Conservation (phyloP, 768 basidiomycete species). For the Daedaleopsis sinensis region DNA sequence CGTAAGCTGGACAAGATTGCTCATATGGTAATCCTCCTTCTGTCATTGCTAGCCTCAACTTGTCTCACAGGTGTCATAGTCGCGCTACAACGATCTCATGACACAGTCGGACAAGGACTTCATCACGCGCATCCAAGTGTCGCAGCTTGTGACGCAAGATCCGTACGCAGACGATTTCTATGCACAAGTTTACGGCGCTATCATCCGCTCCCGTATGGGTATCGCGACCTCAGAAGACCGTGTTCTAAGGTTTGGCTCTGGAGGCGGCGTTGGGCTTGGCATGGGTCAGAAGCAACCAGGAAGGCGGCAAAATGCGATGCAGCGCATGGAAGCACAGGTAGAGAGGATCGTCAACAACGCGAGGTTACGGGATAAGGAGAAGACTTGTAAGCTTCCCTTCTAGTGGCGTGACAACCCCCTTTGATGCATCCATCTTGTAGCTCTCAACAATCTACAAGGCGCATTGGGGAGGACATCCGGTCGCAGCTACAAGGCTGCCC, state of each 20-base stretch:
- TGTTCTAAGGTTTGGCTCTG: constrained; percentile 82
- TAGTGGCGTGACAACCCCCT: constrained; percentile 40
- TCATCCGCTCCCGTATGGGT: constrained; percentile 78
- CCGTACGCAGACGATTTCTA: constrained; percentile 99
- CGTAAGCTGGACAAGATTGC: constrained; percentile 85
- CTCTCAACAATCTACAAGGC: constrained; percentile 81
- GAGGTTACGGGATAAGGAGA: constrained; percentile 83
- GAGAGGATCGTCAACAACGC: constrained; percentile 95
- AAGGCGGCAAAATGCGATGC: constrained; percentile 83
- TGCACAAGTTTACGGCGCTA: constrained; percentile 91
- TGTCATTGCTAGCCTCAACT: not conserved
- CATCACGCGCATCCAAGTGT: constrained; percentile 98
- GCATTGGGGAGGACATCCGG: constrained; percentile 95
- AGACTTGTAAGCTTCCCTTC: constrained; percentile 44
- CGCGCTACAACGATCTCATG: constrained; percentile 94
- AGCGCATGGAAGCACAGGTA: constrained; percentile 93
- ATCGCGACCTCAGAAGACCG: constrained; percentile 72
- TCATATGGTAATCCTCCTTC: constrained; percentile 65
- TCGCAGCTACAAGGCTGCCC: constrained; percentile 94
- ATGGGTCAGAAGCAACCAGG: constrained; percentile 67
- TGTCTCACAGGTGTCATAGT: constrained; percentile 44
- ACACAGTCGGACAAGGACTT: constrained; percentile 99
- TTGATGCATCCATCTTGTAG: constrained; percentile 36
- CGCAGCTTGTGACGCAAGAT: constrained; percentile 95
- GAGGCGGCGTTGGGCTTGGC: constrained; percentile 86